Evolutionary conservation across 225 moss, liverwort and hornwort genomes (phyloP), one percentile per base, ranked within the genome.

Genomic region (Bryoerythrophyllum caledonicum): DNA sequence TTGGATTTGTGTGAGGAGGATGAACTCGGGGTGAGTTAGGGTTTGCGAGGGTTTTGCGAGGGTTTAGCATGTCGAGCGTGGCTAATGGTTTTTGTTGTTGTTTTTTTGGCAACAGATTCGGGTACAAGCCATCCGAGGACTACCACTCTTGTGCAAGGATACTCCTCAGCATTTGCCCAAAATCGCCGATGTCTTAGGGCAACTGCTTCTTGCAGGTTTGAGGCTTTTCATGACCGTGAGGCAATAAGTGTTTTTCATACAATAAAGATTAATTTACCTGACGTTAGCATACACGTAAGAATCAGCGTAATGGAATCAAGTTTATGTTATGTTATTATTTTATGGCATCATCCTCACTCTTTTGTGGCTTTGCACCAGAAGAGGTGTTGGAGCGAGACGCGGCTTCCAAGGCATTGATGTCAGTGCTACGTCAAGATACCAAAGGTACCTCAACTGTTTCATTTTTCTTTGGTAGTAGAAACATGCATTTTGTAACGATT

Each of bases 1-100:
- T 90, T 93, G 75, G 93, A 93, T 75, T 88, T 93, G 21, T 93
- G 93, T 78, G 93, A 93, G 84, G 93, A 93, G 85, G 93, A 93
- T 48, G 93, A 93, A 86, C 82, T 93, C 55, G 88, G 88, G 89
- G 93, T 93, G 52, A 88, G 34, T 59, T 41, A 13, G 48, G 48
- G 48, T 49, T 49, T 49, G 48, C 4, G 19, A 49, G 48, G 48
- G 48, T 49, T 49, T 49, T 49, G 48, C 17, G 16, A 49, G 48
- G 48, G 48, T 49, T n/a, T n/a, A n/a, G n/a, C n/a, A n/a, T n/a
- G n/a, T n/a, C n/a, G n/a, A n/a, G n/a, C n/a, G n/a, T n/a, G n/a
- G n/a, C n/a, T n/a, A n/a, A n/a, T n/a, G n/a, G n/a, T n/a, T n/a
- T n/a, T n/a, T n/a, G n/a, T n/a, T n/a, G n/a, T n/a, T n/a, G 32